Evolutionary conservation across 768 basidiomycete genomes (phyloP).

Genomic region (Collybia sp.): DNA sequence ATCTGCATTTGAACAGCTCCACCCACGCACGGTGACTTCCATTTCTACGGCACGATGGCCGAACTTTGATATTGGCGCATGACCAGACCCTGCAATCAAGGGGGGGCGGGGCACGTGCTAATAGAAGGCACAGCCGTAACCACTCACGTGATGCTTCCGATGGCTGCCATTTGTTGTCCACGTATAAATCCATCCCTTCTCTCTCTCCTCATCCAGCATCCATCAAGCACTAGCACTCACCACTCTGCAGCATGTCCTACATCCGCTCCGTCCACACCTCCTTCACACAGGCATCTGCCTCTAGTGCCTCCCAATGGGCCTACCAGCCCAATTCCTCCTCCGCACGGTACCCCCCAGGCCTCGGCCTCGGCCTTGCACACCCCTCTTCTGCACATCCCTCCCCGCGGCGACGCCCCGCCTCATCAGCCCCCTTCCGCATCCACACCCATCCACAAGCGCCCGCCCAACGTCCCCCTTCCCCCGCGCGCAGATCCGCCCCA

Average conservation of each 20-base stretch:
- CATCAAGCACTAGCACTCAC: no score
- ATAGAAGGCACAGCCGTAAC: no score
- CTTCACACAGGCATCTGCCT: conserved; percentile 23
- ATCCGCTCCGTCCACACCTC: conserved; percentile 38
- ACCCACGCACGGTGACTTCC: no score
- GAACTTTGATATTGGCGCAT: no score
- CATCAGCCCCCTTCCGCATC: conserved; percentile 2
- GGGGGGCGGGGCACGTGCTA: no score
- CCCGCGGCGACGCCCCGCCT: conserved; percentile 4
- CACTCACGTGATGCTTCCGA: no score
- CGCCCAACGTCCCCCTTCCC: conserved; percentile 5
- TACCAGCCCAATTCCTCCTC: conserved; percentile 8
- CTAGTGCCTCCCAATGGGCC: conserved; percentile 19
- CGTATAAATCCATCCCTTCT: no score
- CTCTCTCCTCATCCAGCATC: no score
- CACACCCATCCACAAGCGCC: conserved; percentile 2
- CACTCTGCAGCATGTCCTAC: conserved; percentile 11
- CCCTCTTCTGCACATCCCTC: conserved; percentile 1
- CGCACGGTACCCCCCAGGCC: conserved; percentile 15
- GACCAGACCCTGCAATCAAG: no score
- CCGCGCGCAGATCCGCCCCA: conserved; percentile 6
- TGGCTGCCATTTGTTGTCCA: no score
- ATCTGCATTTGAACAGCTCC: no score
- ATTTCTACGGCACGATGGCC: no score
- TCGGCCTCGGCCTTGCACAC: conserved; percentile 5